A percentile compares a stretch with the other conserved stretches of the same genome.
Conservation (phyloP, 768 basidiomycete species). For the Russula compacta region DNA sequence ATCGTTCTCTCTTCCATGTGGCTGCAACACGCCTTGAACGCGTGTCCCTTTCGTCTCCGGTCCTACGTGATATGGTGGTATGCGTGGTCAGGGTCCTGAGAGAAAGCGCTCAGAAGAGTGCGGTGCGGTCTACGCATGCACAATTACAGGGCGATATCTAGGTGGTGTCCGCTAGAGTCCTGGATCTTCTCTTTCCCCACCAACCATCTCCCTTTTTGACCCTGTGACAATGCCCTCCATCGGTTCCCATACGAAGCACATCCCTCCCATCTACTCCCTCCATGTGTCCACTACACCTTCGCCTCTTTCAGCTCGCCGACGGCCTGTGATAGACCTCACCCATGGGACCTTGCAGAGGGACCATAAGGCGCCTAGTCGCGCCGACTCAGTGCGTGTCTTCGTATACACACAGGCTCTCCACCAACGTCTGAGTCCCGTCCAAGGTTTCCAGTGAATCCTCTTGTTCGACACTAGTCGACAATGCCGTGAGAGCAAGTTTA, state of each 20-base stretch:
- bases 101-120: not conserved
- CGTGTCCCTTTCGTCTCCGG: conserved; percentile 13
- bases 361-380: conserved; percentile 12
- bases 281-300: not conserved
- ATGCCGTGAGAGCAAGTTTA: conserved; percentile 4
- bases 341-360: conserved; percentile 1
- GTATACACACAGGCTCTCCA: not conserved
- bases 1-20: conserved; percentile 5
- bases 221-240: conserved; percentile 4
- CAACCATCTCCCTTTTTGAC: not conserved
- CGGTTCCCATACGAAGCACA: not conserved
- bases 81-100: conserved; percentile 6
- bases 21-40: conserved; percentile 13
- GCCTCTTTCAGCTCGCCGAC: conserved; percentile 5
- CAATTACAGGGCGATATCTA: conserved; percentile 10
- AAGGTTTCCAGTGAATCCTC: conserved; percentile 18
- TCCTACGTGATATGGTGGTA: not conserved
- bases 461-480: conserved; percentile 19
- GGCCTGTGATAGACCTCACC: conserved; percentile 12
- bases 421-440: not conserved
- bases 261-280: not conserved
- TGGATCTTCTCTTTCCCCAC: conserved; percentile 11
- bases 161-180: conserved; percentile 1
- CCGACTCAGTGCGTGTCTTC: conserved; percentile 16
- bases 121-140: conserved; percentile 14